phyloP scores from a whole-genome alignment of 805 yeast species.

The Cephaloascus fragrans region DNA sequence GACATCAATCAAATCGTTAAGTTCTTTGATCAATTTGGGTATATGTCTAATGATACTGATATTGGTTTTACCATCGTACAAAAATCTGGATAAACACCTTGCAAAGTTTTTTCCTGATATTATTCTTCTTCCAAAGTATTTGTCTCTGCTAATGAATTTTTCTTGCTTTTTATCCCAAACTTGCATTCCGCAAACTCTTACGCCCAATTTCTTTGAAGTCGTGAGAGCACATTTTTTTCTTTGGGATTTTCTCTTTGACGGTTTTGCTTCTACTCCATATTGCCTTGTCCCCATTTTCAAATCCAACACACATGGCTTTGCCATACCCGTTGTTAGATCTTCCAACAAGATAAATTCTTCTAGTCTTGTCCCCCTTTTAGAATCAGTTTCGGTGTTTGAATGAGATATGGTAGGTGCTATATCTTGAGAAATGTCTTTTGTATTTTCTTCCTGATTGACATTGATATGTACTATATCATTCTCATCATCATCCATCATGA shows the following conservation, averaged over 20 bases:
- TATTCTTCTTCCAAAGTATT: constrained; percentile 83
- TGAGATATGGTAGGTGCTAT: not conserved
- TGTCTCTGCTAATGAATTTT: constrained; percentile 64
- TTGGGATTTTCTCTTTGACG: constrained; percentile 68
- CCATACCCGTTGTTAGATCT: constrained; percentile 79
- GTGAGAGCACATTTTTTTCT: constrained; percentile 71
- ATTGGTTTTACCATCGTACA: constrained; percentile 61
- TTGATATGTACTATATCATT: not conserved
- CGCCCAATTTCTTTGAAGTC: constrained; percentile 77
- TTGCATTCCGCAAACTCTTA: constrained; percentile 92
- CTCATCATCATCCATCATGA: constrained; percentile 1
- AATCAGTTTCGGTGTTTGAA: not conserved
- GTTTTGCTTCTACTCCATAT: constrained; percentile 87
- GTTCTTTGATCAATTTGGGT: constrained; percentile 51
- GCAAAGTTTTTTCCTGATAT: constrained; percentile 68
- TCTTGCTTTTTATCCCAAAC: constrained; percentile 47
- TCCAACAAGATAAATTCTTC: constrained; percentile 83
- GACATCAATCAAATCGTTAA: constrained; percentile 48
- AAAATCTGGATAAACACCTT: constrained; percentile 61
- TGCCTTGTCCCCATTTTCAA: constrained; percentile 98
- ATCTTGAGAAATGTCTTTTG: not conserved
- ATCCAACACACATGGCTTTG: constrained; percentile 84
- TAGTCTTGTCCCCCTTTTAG: constrained; percentile 36
- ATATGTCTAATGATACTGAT: constrained; percentile 57
- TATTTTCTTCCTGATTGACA: not conserved